Evolutionary conservation across 2,329 filamentous ascomycete genomes (phyloP).

Genomic region (Alternaria ventricosa): DNA sequence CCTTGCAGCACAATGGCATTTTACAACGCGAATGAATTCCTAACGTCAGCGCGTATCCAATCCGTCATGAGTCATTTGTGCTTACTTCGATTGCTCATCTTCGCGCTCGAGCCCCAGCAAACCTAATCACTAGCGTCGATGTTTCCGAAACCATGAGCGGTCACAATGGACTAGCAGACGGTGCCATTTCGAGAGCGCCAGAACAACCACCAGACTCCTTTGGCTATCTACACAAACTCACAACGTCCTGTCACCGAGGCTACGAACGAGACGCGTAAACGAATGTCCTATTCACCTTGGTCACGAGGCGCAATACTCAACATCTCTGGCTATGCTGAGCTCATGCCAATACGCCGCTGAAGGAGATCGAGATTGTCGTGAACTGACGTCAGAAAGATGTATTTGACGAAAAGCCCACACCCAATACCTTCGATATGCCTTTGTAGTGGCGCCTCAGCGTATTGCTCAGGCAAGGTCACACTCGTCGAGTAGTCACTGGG

Average conservation of each 20-base stretch:
- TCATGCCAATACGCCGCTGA: background rate
- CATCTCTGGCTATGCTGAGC: background rate
- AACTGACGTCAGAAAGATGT: background rate
- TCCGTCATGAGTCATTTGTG: background rate
- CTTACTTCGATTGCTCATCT: background rate
- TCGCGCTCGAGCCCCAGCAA: background rate
- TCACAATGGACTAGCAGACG: background rate
- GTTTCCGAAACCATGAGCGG: background rate
- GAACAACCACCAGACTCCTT: background rate
- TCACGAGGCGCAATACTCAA: background rate
- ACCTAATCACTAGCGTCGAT: background rate
- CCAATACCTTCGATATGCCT: background rate
- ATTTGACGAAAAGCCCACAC: background rate
- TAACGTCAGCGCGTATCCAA: background rate
- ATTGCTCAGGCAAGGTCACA: background rate
- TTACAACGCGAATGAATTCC: background rate
- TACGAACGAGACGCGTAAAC: background rate
- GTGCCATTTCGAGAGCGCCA: background rate
- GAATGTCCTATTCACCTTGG: background rate
- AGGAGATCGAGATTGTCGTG: background rate
- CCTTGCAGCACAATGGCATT: background rate
- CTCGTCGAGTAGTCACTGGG: background rate
- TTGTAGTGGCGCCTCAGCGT: background rate
- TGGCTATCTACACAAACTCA: background rate
- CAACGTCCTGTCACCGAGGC: background rate